These are phyloP conservation scores for Oenanthe javanica DNA, from an alignment of 140 eudicot genomes.

Conservation along the genomic window DNA sequence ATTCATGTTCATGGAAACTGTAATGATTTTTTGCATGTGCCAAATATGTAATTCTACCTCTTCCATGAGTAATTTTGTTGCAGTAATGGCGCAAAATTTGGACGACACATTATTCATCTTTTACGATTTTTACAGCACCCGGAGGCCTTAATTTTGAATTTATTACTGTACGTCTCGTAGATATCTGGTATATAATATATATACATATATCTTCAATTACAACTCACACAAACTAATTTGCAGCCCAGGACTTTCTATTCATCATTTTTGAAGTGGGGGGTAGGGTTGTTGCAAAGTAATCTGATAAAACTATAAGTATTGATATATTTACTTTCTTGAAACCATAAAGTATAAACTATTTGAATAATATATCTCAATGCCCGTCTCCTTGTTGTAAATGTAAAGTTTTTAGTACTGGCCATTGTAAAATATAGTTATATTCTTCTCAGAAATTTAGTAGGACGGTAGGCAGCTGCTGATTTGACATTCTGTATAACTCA, in stretches of 20 bases:
- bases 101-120: background rate
- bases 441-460: background rate
- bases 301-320: background rate
- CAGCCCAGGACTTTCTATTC: too few relatives aligned
- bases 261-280: background rate
- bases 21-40: background rate
- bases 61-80: background rate
- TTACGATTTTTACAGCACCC: background rate
- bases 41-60: background rate
- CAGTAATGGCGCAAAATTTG: background rate
- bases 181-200: too few relatives aligned
- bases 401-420: background rate
- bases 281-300: background rate
- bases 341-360: background rate
- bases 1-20: background rate
- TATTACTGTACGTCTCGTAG: too few relatives aligned
- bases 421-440: background rate
- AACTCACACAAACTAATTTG: too few relatives aligned
- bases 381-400: background rate
- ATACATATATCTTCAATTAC: too few relatives aligned
- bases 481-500: constrained; percentile 15
- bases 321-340: background rate
- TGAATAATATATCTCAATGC: too few relatives aligned
- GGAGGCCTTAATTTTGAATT: too few relatives aligned
- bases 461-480: background rate